Percentiles rank a stretch among this genome's conserved stretches.
Evolutionary conservation across 495 filamentous ascomycete genomes (phyloP).

Genomic region (Trichoderma erinaceum): DNA sequence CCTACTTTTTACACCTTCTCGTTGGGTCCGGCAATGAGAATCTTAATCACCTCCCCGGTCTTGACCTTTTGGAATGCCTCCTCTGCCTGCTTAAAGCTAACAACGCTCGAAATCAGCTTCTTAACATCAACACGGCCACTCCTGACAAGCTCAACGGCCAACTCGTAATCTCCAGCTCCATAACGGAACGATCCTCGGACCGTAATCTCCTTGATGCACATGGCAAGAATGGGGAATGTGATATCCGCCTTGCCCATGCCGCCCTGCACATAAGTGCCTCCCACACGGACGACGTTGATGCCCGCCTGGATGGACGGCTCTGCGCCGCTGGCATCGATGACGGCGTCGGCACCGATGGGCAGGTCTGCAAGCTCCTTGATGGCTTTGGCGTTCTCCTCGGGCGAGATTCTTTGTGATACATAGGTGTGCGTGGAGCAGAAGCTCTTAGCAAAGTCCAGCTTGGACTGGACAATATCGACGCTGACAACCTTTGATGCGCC

Average conservation of each 20-base stretch:
- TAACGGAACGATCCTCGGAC: slow-evolving; percentile 81
- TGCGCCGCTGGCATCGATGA: slow-evolving; percentile 80
- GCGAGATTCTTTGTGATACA: slow-evolving; percentile 48
- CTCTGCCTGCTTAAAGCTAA: slow-evolving; percentile 67
- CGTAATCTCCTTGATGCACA: slow-evolving; percentile 76
- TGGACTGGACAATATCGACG: slow-evolving; percentile 67
- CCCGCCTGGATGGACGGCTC: slow-evolving; percentile 69
- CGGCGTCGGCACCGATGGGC: slow-evolving; percentile 61
- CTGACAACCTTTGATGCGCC: slow-evolving; percentile 66
- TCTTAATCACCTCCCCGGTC: slow-evolving; percentile 77
- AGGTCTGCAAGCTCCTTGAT: slow-evolving; percentile 45
- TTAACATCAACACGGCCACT: slow-evolving; percentile 61
- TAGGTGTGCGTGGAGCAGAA: slow-evolving; percentile 65
- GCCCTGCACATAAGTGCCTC: slow-evolving; percentile 79
- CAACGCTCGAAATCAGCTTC: slow-evolving; percentile 60
- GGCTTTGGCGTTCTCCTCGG: slow-evolving; percentile 58
- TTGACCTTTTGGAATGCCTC: slow-evolving; percentile 73
- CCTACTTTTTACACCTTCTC: slow-evolving; percentile 34
- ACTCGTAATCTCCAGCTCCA: slow-evolving; percentile 70
- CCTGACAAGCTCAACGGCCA: slow-evolving; percentile 65
- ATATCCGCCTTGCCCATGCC: slow-evolving; percentile 77
- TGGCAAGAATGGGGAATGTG: slow-evolving; percentile 71
- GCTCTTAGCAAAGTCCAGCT: slow-evolving; percentile 62
- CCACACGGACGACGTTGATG: slow-evolving; percentile 61
- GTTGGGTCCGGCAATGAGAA: slow-evolving; percentile 66